Conservation (phyloP, 139 green algal species). For the Diplosphaera chodatii region DNA sequence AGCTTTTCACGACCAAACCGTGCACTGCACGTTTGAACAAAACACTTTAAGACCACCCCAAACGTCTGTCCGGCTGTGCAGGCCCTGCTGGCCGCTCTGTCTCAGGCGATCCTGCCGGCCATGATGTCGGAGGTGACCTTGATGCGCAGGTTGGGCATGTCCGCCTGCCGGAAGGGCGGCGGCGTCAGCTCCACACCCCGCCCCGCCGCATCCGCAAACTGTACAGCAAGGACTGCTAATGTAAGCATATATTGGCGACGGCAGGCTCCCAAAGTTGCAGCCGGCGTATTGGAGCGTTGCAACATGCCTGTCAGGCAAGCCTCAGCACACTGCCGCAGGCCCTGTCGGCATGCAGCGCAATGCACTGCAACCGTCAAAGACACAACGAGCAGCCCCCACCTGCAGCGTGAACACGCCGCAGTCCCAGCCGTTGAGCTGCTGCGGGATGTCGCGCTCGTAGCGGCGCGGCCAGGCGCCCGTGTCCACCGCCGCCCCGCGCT, state of each 20-base stretch:
- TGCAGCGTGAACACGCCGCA: conserved; percentile 79
- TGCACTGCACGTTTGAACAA: too few species aligned
- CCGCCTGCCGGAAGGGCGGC: conserved; percentile 24
- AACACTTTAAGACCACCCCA: too few species aligned
- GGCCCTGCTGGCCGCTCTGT: too few species aligned
- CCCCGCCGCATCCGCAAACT: conserved; percentile 11
- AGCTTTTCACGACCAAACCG: too few species aligned
- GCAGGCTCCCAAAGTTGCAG: too few species aligned
- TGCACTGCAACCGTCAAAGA: too few species aligned
- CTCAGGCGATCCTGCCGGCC: not conserved
- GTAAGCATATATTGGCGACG: too few species aligned
- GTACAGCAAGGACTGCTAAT: not conserved
- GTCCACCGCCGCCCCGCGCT: conserved; percentile 33
- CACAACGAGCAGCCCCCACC: not conserved
- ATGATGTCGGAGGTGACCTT: conserved; percentile 23
- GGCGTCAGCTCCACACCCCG: conserved; percentile 15
- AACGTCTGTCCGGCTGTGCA: too few species aligned
- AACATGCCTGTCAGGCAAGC: too few species aligned
- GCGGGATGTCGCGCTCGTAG: conserved; percentile 44
- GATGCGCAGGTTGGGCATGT: conserved; percentile 33
- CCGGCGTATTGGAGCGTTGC: too few species aligned
- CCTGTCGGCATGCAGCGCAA: too few species aligned
- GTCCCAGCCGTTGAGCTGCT: conserved; percentile 73
- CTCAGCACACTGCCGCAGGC: too few species aligned
- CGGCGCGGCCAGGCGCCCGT: conserved; percentile 12